Percentiles rank a stretch among this genome's conserved stretches.
Evolutionary conservation across 768 basidiomycete genomes (phyloP).

Genomic region (Plicaturopsis crispa): DNA sequence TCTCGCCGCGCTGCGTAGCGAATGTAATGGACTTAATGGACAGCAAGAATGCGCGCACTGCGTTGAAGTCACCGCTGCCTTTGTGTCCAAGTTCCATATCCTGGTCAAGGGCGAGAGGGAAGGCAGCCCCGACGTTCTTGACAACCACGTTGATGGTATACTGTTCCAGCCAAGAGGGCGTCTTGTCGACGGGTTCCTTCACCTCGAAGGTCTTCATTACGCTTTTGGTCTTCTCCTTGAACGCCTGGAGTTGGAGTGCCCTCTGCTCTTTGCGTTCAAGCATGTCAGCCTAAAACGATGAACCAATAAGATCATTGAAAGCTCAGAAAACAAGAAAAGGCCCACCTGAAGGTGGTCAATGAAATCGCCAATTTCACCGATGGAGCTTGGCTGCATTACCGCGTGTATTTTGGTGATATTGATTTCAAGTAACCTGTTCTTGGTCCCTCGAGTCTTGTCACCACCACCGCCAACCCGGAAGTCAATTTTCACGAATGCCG

Average conservation of each 20-base stretch:
- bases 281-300: constrained; percentile 58
- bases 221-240: constrained; percentile 72
- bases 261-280: constrained; percentile 67
- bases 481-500: constrained; percentile 83
- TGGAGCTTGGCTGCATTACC: constrained; percentile 90
- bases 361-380: constrained; percentile 86
- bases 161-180: constrained; percentile 46
- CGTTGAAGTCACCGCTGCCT: constrained; percentile 28
- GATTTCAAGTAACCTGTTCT: constrained; percentile 37
- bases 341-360: constrained; percentile 75
- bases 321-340: constrained; percentile 1
- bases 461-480: constrained; percentile 36
- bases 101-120: constrained; percentile 67
- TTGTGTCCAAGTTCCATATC: constrained; percentile 42
- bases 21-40: constrained; percentile 75
- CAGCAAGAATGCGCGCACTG: constrained; percentile 78
- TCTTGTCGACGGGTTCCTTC: constrained; percentile 18
- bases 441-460: constrained; percentile 10
- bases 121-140: constrained; percentile 78
- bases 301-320: constrained; percentile 1
- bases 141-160: constrained; percentile 49
- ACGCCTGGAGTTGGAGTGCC: constrained; percentile 67
- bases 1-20: constrained; percentile 65
- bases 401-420: constrained; percentile 76
- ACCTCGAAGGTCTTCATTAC: constrained; percentile 73